Base-by-base conservation (phyloP, 108 stramenopile genomes). In the Cyclotella cryptica region DNA sequence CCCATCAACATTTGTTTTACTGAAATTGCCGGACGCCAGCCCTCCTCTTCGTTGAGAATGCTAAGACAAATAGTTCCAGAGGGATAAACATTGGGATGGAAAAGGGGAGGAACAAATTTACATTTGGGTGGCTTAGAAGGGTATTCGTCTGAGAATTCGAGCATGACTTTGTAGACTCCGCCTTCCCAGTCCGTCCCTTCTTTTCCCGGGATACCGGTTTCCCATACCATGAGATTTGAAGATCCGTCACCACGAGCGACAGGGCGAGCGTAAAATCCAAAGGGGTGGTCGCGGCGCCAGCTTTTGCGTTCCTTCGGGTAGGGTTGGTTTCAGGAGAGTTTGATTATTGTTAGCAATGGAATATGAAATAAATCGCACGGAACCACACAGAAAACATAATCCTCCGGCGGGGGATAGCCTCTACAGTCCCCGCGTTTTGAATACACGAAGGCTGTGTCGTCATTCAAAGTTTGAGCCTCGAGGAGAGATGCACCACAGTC, bases 11-110 rank as follows among this genome's bases (percentile, higher is more conserved):
- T 92, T 80, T 98, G 97, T 77, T 97, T 96, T 52, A 99, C 80
- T 11, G 97, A 98, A 84, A 99, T 98, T 11, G 98, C 97, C 17
- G 99, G 99, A 71, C 98, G 88, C 99, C 99, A 99, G 17, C 94
- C 99, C 76, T 99, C 96, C 78, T 99, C 99, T 78, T 98, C 99
- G 68, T 98, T 97, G 40, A 99, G 74, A 75, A 99, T 98, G 71
- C 90, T 92, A 19, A 99, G 86, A 81, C 99, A 99, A 71, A 99
- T 95, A 15, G 98, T 99, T n/a, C 99, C 99, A 45, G 83, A 91
- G 1, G 95, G 94, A 83, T 79, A 75, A 29, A 85, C 84, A 73
- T 95, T 96, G 19, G 92, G 92, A 71, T 96, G 96, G 59, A 95
- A 93, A 42, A 95, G 93, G 24, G 90, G 86, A 18, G 94, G 92